Evolutionary conservation across 768 basidiomycete genomes (phyloP), one percentile per base, ranked within the genome.

Genomic region (Amanita inopinata): DNA sequence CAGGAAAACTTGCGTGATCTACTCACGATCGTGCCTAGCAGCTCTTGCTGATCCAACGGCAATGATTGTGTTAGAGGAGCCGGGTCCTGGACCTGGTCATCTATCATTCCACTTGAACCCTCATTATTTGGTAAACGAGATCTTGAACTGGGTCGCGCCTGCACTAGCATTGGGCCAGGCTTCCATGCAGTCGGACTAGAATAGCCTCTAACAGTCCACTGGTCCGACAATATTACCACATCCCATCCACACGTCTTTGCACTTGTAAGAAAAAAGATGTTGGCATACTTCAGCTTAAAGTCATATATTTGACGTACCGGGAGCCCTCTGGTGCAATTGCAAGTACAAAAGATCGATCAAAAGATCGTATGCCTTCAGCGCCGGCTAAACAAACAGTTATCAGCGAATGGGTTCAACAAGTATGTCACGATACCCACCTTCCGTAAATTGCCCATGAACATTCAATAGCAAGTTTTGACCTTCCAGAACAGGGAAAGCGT

Each of bases 271-370:
- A 42, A 49, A 43, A 45, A 50, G 48, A 36, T 46, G 31, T 25
- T n/a, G 22, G 14, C 27, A 20, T 20, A 19, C 31, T 40, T 11
- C 15, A 12, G 28, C 10, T 15, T 37, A 36, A 44, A 17, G 3
- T 19, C 33, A 38, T n/a, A n/a, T n/a, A n/a, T n/a, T n/a, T n/a
- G n/a, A 73, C 91, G 50, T 61, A 94, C 92, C 80, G 67, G 52
- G 93, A 92, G 19, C 81, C 85, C 39, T 83, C 78, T 18, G 78
- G 62, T 2, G 92, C 83, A 28, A 85, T 83, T 3, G 80, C 78
- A 18, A 99, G 67, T 42, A 98, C 73, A 56, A 98, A 93, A 0
- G 88, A 81, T 45, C 96, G 74, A 57, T 96, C 91, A 61, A 99
- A 99, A 15, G 92, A 94, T 34, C 94, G 77, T 17, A 90, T 64